Evolutionary conservation across 495 filamentous ascomycete species (phyloP), one percentile per base, ranked within the genome.

Genomic region (Aspergillus taichungensis): DNA sequence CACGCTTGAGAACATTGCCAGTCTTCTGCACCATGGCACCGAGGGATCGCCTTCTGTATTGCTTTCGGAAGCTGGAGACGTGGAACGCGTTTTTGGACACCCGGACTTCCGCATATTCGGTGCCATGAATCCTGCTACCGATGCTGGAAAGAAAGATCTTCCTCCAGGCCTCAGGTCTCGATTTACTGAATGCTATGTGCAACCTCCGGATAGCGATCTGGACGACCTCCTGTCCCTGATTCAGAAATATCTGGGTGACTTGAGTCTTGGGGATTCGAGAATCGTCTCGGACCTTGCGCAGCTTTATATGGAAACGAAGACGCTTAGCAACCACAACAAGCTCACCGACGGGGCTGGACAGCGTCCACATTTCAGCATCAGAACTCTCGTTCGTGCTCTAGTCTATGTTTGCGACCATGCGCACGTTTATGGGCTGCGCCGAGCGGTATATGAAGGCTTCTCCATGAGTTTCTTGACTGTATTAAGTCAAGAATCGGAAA

Each of bases 111-210:
- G 94, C 30, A 84, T 99, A 18, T 97, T 99, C 63, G 94, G 86
- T 18, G 92, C 92, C 36, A 99, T 99, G 94, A 99, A 99, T 56
- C 94, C 94, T 36, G 91, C 94, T 8, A 97, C 91, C 9, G 94
- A 99, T 72, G 78, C 95, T 45, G 94, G 94, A 30, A 99, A 97
- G 68, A 79, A 87, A 45, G 92, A 97, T 60, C 72, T 99, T 3
- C 90, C 89, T 0, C 77, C 83, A 41, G 87, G 92, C 5, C 70
- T 94, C 29, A 73, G 87, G 24, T 89, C 86, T 35, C 76, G 88
- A 13, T 99, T 99, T 58, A 95, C 91, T 0, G 94, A 99, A 57
- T 68, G 96, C 11, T 99, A 91, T 58, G 87, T 99, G 8, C 75
- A 84, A 42, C 88, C 85, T 38, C 89, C 92, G 0, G 94, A 99